phyloP scores from a whole-genome alignment of 371 early-diverging fungal species.

The Paraphysoderma sedebokerense region DNA sequence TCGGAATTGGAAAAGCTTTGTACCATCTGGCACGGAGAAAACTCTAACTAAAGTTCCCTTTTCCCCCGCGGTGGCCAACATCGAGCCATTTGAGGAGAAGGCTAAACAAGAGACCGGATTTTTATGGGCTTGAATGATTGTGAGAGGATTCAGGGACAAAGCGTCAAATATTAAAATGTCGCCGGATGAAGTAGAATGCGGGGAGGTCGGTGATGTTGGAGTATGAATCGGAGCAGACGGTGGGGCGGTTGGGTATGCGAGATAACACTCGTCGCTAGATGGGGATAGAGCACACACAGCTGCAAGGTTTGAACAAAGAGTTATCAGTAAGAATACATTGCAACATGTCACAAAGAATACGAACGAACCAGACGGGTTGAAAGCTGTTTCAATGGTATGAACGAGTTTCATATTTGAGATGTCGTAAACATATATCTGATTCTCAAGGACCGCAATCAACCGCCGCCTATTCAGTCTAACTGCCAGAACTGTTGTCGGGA shows the following conservation, averaged over 20 bases:
- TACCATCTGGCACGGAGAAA: constrained; percentile 69
- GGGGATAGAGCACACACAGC: constrained; percentile 88
- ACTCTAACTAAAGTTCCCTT: constrained; percentile 96
- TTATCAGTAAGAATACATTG: no score
- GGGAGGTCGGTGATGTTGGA: constrained; percentile 19
- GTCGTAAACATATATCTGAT: constrained; percentile 79
- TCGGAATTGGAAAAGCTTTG: constrained; percentile 84
- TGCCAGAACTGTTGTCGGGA: constrained; percentile 73
- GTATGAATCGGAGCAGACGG: constrained; percentile 22
- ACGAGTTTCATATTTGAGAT: constrained; percentile 90
- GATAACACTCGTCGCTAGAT: constrained; percentile 79
- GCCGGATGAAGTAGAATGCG: constrained; percentile 46
- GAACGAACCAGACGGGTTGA: constrained; percentile 70
- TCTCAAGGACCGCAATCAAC: constrained; percentile 79
- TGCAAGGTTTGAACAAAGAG: no score
- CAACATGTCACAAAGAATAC: no score
- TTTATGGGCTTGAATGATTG: constrained; percentile 88
- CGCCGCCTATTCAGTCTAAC: constrained; percentile 89
- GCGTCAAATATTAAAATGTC: constrained; percentile 84
- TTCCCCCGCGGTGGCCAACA: constrained; percentile 88
- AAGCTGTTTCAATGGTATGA: constrained; percentile 84
- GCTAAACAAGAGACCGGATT: constrained; percentile 59
- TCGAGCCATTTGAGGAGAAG: constrained; percentile 75
- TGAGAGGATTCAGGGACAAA: constrained; percentile 59
- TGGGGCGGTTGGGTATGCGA: constrained; percentile 66